Evolutionary conservation across 805 yeast species (phyloP).

Genomic region (Wickerhamomyces sydowiorum): DNA sequence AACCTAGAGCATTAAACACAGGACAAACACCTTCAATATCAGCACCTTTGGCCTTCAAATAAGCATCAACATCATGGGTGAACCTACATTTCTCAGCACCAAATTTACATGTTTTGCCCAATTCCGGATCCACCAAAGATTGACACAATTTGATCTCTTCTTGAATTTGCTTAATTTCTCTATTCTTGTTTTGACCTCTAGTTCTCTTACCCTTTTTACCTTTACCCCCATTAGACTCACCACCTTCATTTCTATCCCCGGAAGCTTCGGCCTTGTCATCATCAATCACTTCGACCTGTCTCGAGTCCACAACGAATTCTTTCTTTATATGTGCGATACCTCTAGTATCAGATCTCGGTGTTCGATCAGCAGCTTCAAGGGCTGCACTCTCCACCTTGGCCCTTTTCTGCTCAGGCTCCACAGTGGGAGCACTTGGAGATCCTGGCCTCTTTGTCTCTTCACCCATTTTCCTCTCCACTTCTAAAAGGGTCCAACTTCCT

Average conservation of each 20-base stretch:
- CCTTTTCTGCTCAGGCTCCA: slow-evolving; percentile 9
- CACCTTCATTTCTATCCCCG: slow-evolving; percentile 28
- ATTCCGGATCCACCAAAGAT: slow-evolving; percentile 50
- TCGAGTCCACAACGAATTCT: slow-evolving; percentile 48
- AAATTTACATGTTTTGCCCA: slow-evolving; percentile 43
- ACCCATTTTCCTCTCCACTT: not conserved
- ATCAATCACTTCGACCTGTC: slow-evolving; percentile 21
- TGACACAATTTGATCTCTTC: slow-evolving; percentile 66
- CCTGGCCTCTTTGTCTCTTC: slow-evolving; percentile 17
- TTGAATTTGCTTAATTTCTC: slow-evolving; percentile 66
- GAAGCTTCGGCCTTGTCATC: slow-evolving; percentile 45
- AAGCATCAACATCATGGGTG: slow-evolving; percentile 67
- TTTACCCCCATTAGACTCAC: slow-evolving; percentile 35
- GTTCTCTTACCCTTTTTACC: slow-evolving; percentile 41
- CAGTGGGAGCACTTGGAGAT: slow-evolving; percentile 4
- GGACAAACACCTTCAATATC: slow-evolving; percentile 84
- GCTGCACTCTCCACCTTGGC: slow-evolving; percentile 5
- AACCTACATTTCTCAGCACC: slow-evolving; percentile 71
- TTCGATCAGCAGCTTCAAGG: slow-evolving; percentile 12
- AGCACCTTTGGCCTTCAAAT: slow-evolving; percentile 56
- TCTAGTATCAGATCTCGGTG: slow-evolving; percentile 11
- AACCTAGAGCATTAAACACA: slow-evolving; percentile 73
- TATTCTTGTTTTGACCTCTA: slow-evolving; percentile 79
- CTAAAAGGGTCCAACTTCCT: not conserved
- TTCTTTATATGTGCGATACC: slow-evolving; percentile 77